Evolutionary conservation across 768 basidiomycete species (phyloP).

Genomic region (Russula virescens): DNA sequence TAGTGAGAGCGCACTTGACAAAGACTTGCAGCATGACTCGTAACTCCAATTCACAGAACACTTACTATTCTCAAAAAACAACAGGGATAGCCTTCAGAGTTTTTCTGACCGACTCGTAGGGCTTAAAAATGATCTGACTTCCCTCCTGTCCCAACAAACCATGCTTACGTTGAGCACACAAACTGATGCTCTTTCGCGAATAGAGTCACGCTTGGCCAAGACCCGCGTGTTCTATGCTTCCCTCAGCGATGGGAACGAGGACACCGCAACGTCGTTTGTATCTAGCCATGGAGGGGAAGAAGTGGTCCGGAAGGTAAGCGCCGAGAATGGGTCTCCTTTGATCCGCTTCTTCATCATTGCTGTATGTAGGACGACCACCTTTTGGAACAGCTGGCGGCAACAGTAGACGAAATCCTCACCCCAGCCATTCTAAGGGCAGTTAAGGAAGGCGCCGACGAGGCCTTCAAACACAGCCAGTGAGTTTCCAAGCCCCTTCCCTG

Average conservation of each 20-base stretch:
- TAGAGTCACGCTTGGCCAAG: constrained; percentile 3
- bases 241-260: not conserved
- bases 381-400: constrained; percentile 9
- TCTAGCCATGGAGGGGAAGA: constrained; percentile 15
- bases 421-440: constrained; percentile 4
- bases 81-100: not conserved
- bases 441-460: constrained; percentile 2
- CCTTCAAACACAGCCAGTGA: constrained; percentile 17
- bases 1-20: not conserved
- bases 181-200: constrained; percentile 6
- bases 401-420: constrained; percentile 10
- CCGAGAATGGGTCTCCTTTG: not conserved
- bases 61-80: constrained; percentile 6
- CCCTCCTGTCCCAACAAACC: constrained; percentile 13
- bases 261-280: constrained; percentile 7
- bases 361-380: constrained; percentile 3
- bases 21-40: not conserved
- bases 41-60: not conserved
- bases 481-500: not conserved
- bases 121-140: constrained; percentile 5
- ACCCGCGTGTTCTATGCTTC: not conserved
- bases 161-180: constrained; percentile 8
- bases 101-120: constrained; percentile 1
- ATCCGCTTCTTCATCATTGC: not conserved
- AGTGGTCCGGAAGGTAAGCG: constrained; percentile 5